These are phyloP conservation scores for Yarrowia sp. DNA, from an alignment of 805 yeast species.

Conservation along the genomic window DNA sequence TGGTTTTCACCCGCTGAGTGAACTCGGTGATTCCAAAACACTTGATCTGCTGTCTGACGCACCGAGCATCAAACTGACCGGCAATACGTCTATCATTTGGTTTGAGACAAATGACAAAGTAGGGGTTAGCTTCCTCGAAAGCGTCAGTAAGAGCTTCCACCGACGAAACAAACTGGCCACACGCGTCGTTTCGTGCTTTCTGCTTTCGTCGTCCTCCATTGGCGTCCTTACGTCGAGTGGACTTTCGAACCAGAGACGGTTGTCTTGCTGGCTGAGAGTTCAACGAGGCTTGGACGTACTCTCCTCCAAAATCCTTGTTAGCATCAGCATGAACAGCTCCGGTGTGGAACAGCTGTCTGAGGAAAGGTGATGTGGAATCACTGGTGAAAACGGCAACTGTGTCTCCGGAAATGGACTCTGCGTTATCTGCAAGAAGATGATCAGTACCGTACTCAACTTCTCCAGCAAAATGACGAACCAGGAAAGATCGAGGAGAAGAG, in stretches of 20 bases:
- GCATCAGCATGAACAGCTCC: slow-evolving; percentile 42
- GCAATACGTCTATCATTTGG: slow-evolving; percentile 44
- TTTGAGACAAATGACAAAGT: slow-evolving; percentile 44
- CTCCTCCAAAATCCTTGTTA: slow-evolving; percentile 15
- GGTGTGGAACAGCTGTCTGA: slow-evolving; percentile 39
- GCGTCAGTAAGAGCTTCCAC: slow-evolving; percentile 41
- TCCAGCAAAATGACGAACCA: slow-evolving; percentile 58
- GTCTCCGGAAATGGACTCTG: slow-evolving; percentile 50
- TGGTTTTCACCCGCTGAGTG: slow-evolving; percentile 41
- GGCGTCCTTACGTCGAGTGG: slow-evolving; percentile 27
- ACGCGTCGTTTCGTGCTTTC: slow-evolving; percentile 33
- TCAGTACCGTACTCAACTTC: slow-evolving; percentile 55
- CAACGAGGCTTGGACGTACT: slow-evolving; percentile 42
- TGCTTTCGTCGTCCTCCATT: neutral
- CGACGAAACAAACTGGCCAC: slow-evolving; percentile 40
- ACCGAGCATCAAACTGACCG: slow-evolving; percentile 44
- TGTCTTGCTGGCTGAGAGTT: slow-evolving; percentile 44
- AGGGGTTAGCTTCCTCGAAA: slow-evolving; percentile 43
- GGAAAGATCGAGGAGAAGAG: slow-evolving; percentile 46
- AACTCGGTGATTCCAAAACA: slow-evolving; percentile 45
- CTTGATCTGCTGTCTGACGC: slow-evolving; percentile 44
- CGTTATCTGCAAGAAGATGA: slow-evolving; percentile 51
- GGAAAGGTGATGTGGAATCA: slow-evolving; percentile 41
- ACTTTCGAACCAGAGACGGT: slow-evolving; percentile 39
- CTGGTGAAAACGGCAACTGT: slow-evolving; percentile 42